Conservation (phyloP, 1,284 basidiomycete species). For the Cutaneotrichosporon sp. region DNA sequence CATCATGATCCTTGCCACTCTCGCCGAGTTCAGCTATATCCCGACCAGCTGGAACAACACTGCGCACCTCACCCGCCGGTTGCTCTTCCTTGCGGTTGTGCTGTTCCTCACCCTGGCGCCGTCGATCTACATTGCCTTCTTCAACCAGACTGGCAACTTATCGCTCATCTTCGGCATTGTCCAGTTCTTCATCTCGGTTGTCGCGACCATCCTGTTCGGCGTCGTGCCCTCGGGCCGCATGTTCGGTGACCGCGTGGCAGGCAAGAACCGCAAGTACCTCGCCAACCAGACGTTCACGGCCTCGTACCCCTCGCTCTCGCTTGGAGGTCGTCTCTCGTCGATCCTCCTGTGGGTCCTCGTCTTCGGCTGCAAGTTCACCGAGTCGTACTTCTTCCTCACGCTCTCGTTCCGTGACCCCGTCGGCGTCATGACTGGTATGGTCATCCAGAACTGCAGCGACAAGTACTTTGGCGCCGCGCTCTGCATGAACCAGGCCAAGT, state of each 20-base stretch:
- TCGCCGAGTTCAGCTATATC: constrained; percentile 92
- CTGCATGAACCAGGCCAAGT: constrained; percentile 85
- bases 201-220: constrained; percentile 78
- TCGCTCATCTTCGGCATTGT: constrained; percentile 86
- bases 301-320: constrained; percentile 73
- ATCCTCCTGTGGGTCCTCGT: constrained; percentile 81
- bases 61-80: constrained; percentile 82
- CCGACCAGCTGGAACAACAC: constrained; percentile 97
- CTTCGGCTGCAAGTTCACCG: constrained; percentile 90
- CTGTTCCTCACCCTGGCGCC: constrained; percentile 83
- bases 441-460: constrained; percentile 82
- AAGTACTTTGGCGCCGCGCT: constrained; percentile 75
- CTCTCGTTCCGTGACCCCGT: constrained; percentile 90
- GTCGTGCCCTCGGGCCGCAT: constrained; percentile 83
- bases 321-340: constrained; percentile 67
- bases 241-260: constrained; percentile 90
- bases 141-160: constrained; percentile 64
- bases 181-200: constrained; percentile 84
- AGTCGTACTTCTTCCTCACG: constrained; percentile 95
- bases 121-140: constrained; percentile 83
- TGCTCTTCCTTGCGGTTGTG: constrained; percentile 79
- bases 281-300: constrained; percentile 96
- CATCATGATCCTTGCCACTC: constrained; percentile 90
- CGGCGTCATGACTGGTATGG: constrained; percentile 88
- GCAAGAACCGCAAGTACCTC: constrained; percentile 90